Evolutionary conservation across 805 yeast genomes (phyloP), one percentile per base, ranked within the genome.

Genomic region (Barnettozyma sp.): DNA sequence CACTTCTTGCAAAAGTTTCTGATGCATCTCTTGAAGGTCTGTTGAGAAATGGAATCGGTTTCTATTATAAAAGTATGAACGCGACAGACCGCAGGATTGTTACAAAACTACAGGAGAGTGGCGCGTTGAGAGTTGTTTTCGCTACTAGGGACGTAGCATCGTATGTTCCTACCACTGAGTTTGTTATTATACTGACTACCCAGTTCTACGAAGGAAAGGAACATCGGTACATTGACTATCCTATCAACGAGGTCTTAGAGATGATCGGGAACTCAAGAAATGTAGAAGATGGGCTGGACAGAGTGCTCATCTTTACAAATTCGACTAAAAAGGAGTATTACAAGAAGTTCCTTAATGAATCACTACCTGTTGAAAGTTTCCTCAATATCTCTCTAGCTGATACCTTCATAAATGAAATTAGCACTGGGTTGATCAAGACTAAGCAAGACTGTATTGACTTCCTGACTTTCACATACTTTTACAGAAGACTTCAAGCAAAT

Each of bases 381-480:
- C 52, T 87, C 44, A 71, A 70, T 38, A 58, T 63, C 13, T 59
- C 61, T 36, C 45, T 87, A 11, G 78, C 73, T 40, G 97, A 92
- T 53, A 66, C 73, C 0, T 68, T 90, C 23, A 56, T 83, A 27
- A 71, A 75, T 30, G 97, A 85, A 47, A 78, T 87, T n/a, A 72
- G 82, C 24, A 71, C 77, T 6, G 65, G 73, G 3, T 65, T 77
- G 11, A 70, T 90, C 39, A 68, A 65, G 30, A 66, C 73, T 7
- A 76, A 82, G 51, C 96, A 88, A 49, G 92, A 82, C 46, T 84
- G 94, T 48, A 73, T 92, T 40, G 96, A 90, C 50, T 86, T 95
- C 94, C 52, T 92, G 22, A 82, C 96, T 0, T 84, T 73, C 54
- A 71, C 95, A 0, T 82, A 78, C 47, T 82, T 88, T 50, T 92